Evolutionary conservation across 1,284 basidiomycete species (phyloP).

Genomic region (Leccinum pallidistipes): DNA sequence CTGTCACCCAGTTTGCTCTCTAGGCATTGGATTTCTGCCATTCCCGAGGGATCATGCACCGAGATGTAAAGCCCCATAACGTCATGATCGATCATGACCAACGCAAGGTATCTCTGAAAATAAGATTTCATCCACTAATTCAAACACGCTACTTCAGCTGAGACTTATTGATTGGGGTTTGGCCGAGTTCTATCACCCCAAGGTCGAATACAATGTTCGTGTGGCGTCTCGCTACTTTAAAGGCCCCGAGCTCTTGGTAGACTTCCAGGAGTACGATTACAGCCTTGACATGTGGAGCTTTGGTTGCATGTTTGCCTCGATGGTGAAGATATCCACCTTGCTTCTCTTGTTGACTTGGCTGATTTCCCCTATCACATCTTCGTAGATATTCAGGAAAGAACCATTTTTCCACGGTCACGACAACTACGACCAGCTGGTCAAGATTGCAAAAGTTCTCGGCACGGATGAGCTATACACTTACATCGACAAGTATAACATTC

Average conservation of each 20-base stretch:
- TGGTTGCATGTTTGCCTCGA: constrained; percentile 99
- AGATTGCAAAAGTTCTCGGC: constrained; percentile 96
- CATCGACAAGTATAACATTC: constrained; percentile 93
- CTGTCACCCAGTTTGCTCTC: constrained; percentile 6
- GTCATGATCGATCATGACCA: constrained; percentile 99
- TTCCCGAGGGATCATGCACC: constrained; percentile 98
- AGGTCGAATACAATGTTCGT: constrained; percentile 97
- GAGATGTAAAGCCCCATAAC: constrained; percentile 99
- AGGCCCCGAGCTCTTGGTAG: constrained; percentile 94
- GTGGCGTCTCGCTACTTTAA: constrained; percentile 99
- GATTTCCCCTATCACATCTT: constrained; percentile 8
- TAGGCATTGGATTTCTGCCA: constrained; percentile 97
- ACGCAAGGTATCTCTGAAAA: constrained; percentile 66
- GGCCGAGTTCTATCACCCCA: constrained; percentile 98
- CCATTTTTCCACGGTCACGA: constrained; percentile 99
- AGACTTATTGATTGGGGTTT: constrained; percentile 99
- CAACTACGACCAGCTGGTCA: constrained; percentile 98
- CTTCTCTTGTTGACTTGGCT: neutral
- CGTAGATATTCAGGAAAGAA: constrained; percentile 97
- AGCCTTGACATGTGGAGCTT: constrained; percentile 98
- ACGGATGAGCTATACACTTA: constrained; percentile 93
- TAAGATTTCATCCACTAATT: neutral
- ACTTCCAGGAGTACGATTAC: constrained; percentile 98
- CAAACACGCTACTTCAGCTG: constrained; percentile 51
- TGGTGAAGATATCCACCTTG: constrained; percentile 55